Base-by-base conservation (phyloP, 148 eudicot species). In the Rhododendron henanense region DNA sequence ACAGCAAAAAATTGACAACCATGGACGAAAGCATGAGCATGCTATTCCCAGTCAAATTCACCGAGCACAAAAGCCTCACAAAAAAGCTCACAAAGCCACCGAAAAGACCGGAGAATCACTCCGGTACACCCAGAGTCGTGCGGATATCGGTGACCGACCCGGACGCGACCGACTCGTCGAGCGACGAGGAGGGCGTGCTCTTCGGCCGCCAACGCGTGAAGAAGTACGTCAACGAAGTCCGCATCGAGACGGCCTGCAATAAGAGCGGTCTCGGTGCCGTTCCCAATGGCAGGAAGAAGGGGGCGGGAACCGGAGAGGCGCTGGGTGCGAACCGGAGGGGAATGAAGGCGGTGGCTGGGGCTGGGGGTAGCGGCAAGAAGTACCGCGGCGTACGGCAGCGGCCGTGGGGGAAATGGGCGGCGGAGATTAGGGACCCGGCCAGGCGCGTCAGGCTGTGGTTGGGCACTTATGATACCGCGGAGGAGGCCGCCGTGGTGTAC, bases 341-440 rank as follows among this genome's bases (percentile, higher is more conserved):
- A 13, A 76, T 65, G 83, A 92, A 87, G 82, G 85, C 78, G 65
- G 78, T 79, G 2, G 51, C 65, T 15, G 59, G 67, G 1, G 33
- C 10, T 4, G 53, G 51, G 0, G 92, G 86, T 0, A 90, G 88
- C 0, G 90, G 84, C n/a, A 88, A 90, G 81, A 97, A 94, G 93
- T 97, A 88, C 82, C 84, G 98, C 11, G 99, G 99, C 0, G 98
- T 97, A 0, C 81, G 99, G 33, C 98, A 92, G 71, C 90, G 99
- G 78, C 98, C 98, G 37, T 97, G 99, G 99, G 99, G 99, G 0
- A 97, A 94, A 47, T 97, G 97, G 98, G 98, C 99, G 1, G 99
- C 99, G 0, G 99, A 97, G 92, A 97, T 97, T 9, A 90, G 99
- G 0, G 99, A 97, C 88, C 98, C 99, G 23, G 90, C 91, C 0